Evolutionary conservation across 768 basidiomycete genomes (phyloP).

Genomic region (Nidularia pulvinata): DNA sequence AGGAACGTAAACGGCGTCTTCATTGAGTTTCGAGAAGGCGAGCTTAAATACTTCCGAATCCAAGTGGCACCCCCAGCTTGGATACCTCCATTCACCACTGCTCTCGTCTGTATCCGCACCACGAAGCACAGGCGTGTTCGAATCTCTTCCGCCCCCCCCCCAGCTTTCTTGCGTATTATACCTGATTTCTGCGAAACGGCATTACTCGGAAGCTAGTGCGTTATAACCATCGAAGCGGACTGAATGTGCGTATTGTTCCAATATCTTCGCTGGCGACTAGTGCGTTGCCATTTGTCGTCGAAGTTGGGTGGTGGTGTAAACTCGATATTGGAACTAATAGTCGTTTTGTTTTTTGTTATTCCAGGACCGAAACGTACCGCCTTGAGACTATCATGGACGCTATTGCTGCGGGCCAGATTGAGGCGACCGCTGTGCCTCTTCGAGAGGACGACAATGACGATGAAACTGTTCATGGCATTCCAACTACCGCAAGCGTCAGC

Average conservation of each 20-base stretch:
- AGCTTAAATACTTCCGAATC: neutral
- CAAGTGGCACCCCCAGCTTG: neutral
- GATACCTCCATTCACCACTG: neutral
- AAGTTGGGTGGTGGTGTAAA: neutral
- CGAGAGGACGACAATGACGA: conserved; percentile 20
- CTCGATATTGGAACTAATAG: neutral
- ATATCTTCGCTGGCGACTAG: too few relatives aligned
- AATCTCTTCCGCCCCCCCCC: neutral
- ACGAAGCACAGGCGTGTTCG: neutral
- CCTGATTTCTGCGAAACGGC: neutral
- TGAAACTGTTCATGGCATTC: conserved; percentile 15
- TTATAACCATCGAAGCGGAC: too few relatives aligned
- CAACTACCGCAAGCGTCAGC: too few relatives aligned
- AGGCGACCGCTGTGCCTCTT: conserved; percentile 9
- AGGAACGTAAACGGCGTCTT: neutral
- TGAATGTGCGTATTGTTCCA: too few relatives aligned
- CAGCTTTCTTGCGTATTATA: neutral
- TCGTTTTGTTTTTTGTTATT: neutral
- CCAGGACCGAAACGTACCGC: conserved; percentile 17
- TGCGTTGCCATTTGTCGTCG: neutral
- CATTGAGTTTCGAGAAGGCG: neutral
- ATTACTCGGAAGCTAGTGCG: neutral
- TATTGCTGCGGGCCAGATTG: conserved; percentile 16
- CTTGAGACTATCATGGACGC: conserved; percentile 20
- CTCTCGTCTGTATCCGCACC: neutral